phyloP scores from a whole-genome alignment of 2,329 filamentous ascomycete species.

The Paracorniculantispora psalliotae region DNA sequence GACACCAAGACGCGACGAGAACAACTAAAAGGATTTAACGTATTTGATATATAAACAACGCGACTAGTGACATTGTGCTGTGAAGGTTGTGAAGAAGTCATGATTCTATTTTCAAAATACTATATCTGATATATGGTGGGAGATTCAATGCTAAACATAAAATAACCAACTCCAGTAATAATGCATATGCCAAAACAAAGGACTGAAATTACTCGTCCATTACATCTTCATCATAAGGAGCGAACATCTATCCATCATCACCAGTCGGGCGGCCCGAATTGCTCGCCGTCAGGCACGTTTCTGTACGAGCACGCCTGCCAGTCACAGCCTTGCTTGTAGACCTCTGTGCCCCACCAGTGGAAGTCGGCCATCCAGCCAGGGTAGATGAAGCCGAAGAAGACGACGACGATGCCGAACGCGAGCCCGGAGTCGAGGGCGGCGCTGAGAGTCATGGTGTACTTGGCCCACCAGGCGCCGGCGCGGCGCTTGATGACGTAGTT shows the following conservation, averaged over 20 bases:
- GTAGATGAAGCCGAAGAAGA: conserved; percentile 85
- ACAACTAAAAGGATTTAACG: background rate
- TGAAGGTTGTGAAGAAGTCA: background rate
- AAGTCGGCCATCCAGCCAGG: conserved; percentile 69
- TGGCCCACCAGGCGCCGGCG: conserved; percentile 75
- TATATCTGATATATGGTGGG: background rate
- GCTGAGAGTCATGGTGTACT: conserved; percentile 85
- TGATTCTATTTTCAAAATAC: background rate
- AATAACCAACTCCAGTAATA: background rate
- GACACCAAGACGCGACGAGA: background rate
- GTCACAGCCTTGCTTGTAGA: conserved; percentile 80
- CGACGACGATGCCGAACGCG: conserved; percentile 74
- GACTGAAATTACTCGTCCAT: no score
- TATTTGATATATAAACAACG: background rate
- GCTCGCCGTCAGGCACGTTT: conserved; percentile 55
- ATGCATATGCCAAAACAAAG: no score
- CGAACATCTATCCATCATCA: conserved; percentile 23
- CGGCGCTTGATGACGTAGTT: conserved; percentile 69
- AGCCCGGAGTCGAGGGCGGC: conserved; percentile 79
- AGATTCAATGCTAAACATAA: background rate
- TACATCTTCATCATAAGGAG: no score
- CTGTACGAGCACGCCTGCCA: conserved; percentile 75
- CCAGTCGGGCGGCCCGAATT: conserved; percentile 62
- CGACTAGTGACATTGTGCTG: background rate
- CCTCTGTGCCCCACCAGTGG: conserved; percentile 83